Conservation (phyloP, 2,329 filamentous ascomycete species). For the Fusarium transvaalense region DNA sequence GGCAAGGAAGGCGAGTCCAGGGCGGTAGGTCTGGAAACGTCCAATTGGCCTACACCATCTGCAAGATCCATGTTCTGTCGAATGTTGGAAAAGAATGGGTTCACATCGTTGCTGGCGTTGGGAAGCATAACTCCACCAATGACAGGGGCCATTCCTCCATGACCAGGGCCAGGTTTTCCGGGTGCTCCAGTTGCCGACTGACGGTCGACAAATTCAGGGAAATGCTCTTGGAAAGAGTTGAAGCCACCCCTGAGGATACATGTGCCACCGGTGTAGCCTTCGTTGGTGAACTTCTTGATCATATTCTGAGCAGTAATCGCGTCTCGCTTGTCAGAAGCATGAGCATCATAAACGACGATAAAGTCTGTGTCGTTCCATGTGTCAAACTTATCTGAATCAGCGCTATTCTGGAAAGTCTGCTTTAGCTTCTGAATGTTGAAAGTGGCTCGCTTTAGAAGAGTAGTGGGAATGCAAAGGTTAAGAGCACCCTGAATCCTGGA, state of each 20-base stretch:
- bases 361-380: conserved; percentile 79
- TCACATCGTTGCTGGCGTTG: conserved; percentile 73
- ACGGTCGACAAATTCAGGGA: conserved; percentile 73
- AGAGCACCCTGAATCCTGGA: conserved; percentile 84
- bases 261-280: conserved; percentile 81
- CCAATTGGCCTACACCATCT: conserved; percentile 88
- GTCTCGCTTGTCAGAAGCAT: conserved; percentile 82
- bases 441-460: conserved; percentile 87
- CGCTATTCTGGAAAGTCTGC: conserved; percentile 82
- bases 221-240: conserved; percentile 75
- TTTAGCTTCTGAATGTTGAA: conserved; percentile 90
- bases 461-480: conserved; percentile 95
- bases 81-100: conserved; percentile 96
- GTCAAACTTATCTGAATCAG: conserved; percentile 78
- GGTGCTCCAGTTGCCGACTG: conserved; percentile 54
- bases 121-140: conserved; percentile 91
- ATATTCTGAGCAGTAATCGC: conserved; percentile 85
- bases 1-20: conserved; percentile 71
- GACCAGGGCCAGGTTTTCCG: conserved; percentile 62
- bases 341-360: conserved; percentile 89
- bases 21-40: conserved; percentile 63
- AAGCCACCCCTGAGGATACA: conserved; percentile 88
- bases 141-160: conserved; percentile 71
- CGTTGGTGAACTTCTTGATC: conserved; percentile 89
- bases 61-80: conserved; percentile 96